phyloP scores from a whole-genome alignment of 306 rosid species.

The Arachis stenosperma region DNA sequence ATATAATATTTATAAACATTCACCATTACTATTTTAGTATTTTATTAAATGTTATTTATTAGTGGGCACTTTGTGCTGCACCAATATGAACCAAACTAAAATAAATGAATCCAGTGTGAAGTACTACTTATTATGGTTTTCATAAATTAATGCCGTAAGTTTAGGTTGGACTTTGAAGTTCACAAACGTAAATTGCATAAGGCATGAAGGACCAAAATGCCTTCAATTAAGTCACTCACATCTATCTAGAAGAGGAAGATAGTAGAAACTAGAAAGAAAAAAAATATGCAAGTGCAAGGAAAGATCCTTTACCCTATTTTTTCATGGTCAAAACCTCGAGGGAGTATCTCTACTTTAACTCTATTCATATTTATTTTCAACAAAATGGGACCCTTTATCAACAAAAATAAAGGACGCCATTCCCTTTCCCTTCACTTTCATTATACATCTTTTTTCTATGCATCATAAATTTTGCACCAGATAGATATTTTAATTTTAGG shows the following conservation, averaged over 20 bases:
- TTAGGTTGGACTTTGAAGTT: conserved; percentile 1
- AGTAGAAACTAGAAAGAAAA: no score
- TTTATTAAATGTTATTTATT: background rate
- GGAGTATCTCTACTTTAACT: background rate
- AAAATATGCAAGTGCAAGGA: background rate
- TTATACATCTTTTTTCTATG: no score
- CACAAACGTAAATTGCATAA: background rate
- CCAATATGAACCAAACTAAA: background rate
- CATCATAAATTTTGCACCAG: no score
- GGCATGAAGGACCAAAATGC: background rate
- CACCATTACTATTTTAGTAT: no score
- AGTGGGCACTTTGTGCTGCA: background rate
- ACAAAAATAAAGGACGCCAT: background rate
- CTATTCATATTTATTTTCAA: background rate
- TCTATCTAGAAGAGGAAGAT: conserved; percentile 3
- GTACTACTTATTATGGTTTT: background rate
- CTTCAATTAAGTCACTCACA: background rate
- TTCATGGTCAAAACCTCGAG: background rate
- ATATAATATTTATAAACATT: no score
- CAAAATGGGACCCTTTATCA: background rate
- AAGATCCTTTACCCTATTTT: background rate
- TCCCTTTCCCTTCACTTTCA: no score
- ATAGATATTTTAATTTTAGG: no score
- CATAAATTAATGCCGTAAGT: background rate
- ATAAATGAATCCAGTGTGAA: background rate